Evolutionary conservation across 371 early-diverging fungal genomes (phyloP).

Genomic region (Mucor saturninus): DNA sequence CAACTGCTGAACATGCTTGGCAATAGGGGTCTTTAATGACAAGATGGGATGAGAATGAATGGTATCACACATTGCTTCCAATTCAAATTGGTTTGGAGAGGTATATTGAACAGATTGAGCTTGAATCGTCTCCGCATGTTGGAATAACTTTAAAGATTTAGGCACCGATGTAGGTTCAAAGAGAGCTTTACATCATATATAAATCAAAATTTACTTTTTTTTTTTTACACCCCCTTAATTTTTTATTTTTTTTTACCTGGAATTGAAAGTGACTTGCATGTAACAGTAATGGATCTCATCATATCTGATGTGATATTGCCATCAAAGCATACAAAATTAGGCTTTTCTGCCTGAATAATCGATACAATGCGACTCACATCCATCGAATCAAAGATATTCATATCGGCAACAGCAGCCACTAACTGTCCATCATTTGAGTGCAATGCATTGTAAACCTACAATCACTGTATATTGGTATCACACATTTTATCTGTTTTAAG

Average conservation of each 20-base stretch:
- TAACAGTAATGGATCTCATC: slow-evolving; percentile 46
- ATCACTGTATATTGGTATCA: slow-evolving; percentile 7
- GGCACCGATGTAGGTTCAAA: slow-evolving; percentile 94
- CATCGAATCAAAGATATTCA: slow-evolving; percentile 71
- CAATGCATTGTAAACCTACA: slow-evolving; percentile 77
- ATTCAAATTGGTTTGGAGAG: slow-evolving; percentile 73
- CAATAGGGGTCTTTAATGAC: neutral
- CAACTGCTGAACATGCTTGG: neutral
- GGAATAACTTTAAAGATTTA: slow-evolving; percentile 72
- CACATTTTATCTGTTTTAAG: neutral
- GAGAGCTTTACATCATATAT: slow-evolving; percentile 46
- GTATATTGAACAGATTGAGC: slow-evolving; percentile 47
- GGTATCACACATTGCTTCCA: slow-evolving; percentile 63
- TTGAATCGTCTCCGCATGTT: slow-evolving; percentile 23
- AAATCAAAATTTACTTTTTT: neutral
- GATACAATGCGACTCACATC: slow-evolving; percentile 36
- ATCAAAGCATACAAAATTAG: slow-evolving; percentile 72
- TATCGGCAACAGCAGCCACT: slow-evolving; percentile 86
- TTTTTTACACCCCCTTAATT: neutral
- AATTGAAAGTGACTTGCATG: slow-evolving; percentile 37
- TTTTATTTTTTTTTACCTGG: slow-evolving; percentile 30
- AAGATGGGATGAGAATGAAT: slow-evolving; percentile 31
- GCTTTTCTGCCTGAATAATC: slow-evolving; percentile 33
- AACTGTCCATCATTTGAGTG: slow-evolving; percentile 74
- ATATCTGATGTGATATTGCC: slow-evolving; percentile 65